A percentile compares a stretch with the other conserved stretches of the same genome.
Evolutionary conservation across 345 rosid genomes (phyloP).

Genomic region (Murraya koenigii): DNA sequence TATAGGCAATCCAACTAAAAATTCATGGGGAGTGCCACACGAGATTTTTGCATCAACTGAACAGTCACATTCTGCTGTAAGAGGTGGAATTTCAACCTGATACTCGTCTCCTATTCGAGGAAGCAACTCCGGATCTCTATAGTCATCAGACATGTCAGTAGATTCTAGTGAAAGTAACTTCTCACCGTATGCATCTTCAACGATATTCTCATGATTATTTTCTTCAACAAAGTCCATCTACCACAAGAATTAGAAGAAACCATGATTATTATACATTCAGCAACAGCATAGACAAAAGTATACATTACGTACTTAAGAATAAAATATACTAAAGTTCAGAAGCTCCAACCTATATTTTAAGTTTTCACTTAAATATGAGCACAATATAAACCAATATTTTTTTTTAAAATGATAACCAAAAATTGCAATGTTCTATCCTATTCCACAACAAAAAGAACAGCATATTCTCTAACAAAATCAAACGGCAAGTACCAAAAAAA

Average conservation of each 20-base stretch:
- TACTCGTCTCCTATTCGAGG: slow-evolving; percentile 57
- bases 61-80: slow-evolving; percentile 23
- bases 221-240: slow-evolving; percentile 42
- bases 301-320: background rate
- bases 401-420: background rate
- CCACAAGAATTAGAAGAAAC: slow-evolving; percentile 5
- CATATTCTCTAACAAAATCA: background rate
- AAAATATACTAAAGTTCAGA: background rate
- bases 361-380: background rate
- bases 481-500: background rate
- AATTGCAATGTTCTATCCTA: background rate
- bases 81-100: slow-evolving; percentile 52
- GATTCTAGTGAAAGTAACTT: slow-evolving; percentile 28
- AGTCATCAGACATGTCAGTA: slow-evolving; percentile 29
- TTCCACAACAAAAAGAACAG: background rate
- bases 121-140: slow-evolving; percentile 43
- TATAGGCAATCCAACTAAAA: slow-evolving; percentile 46
- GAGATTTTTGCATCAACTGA: slow-evolving; percentile 15
- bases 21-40: slow-evolving; percentile 10
- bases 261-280: background rate
- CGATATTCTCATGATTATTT: slow-evolving; percentile 23
- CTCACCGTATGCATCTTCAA: slow-evolving; percentile 32
- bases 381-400: background rate
- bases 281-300: background rate
- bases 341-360: background rate